Conservation (phyloP, 2,329 filamentous ascomycete species). For the Pseudogymnoascus sp. region DNA sequence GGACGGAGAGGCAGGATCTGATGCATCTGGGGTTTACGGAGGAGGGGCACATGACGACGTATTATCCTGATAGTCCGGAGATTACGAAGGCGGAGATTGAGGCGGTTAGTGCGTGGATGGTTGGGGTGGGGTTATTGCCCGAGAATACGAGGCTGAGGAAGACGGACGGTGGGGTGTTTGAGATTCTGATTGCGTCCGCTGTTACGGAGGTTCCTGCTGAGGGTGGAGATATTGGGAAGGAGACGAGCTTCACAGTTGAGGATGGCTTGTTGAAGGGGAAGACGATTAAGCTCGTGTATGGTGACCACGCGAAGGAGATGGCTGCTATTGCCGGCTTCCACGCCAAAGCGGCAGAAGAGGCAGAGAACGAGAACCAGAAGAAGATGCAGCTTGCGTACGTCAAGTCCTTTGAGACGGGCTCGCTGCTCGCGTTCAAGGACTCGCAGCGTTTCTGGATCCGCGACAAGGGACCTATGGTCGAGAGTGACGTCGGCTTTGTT, state of each 20-base stretch:
- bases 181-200: conserved; percentile 67
- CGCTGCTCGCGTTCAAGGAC: conserved; percentile 69
- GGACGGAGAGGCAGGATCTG: conserved; percentile 51
- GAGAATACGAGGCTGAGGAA: conserved; percentile 74
- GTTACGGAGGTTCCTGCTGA: conserved; percentile 48
- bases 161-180: conserved; percentile 53
- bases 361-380: conserved; percentile 65
- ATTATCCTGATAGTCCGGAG: conserved; percentile 67
- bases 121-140: conserved; percentile 59
- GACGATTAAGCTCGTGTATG: conserved; percentile 63
- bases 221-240: conserved; percentile 61
- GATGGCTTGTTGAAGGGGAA: conserved; percentile 56
- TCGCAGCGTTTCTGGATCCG: conserved; percentile 75
- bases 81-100: conserved; percentile 71
- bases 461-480: conserved; percentile 72
- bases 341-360: conserved; percentile 58
- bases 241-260: conserved; percentile 50
- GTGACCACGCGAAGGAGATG: conserved; percentile 68
- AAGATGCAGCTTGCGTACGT: conserved; percentile 67
- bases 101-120: conserved; percentile 64
- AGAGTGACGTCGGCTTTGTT: conserved; percentile 76
- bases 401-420: conserved; percentile 66
- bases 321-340: conserved; percentile 57
- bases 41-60: conserved; percentile 69
- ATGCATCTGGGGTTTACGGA: conserved; percentile 72